Base-by-base conservation (phyloP, 345 rosid genomes). In the thale cress (Arabidopsis thaliana) region DNA sequence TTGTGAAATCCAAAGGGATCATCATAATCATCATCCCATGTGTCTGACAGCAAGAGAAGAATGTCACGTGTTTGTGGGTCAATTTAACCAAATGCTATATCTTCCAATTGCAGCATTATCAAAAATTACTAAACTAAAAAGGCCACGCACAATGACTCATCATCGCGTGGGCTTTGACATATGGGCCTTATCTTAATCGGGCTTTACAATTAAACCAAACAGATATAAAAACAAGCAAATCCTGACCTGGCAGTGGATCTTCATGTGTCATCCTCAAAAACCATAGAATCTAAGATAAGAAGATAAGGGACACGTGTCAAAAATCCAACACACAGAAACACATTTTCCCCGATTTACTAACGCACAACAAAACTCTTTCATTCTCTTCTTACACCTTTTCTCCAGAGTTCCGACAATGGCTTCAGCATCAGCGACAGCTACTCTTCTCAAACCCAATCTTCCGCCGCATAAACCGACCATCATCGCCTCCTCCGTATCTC, bases 301-400 rank as follows among this genome's bases (percentile, higher is more conserved):
- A 52, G 96, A 91, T 94, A 94, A 91, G 96, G 75, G 63, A 79
- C 84, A 88, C 96, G 95, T 86, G 96, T 83, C 96, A 76, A 30
- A 74, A 72, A 72, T 67, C 62, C 74, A 82, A 22, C 52, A 70
- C 68, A 55, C 73, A 8, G 1, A 23, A 40, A 33, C 56, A 59
- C 22, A 9, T 51, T 24, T 40, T 7, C 33, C 33, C 36, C 36
- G 7, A 46, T n/a, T n/a, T 74, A 52, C 75, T 5, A 69, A 37
- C 45, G 11, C 38, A 20, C 61, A 49, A 61, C 69, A 25, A 56
- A 55, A 46, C 63, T 25, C 40, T 65, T 65, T 32, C 69, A n/a
- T 42, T 34, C 76, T 55, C 37, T 12, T 55, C 37, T 12, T 10
- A 7, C 63, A 51, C 45, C 25, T 30, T 53, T n/a, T 8, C 20